Conservation (phyloP, 768 basidiomycete genomes). For the Clavaria fumosa region DNA sequence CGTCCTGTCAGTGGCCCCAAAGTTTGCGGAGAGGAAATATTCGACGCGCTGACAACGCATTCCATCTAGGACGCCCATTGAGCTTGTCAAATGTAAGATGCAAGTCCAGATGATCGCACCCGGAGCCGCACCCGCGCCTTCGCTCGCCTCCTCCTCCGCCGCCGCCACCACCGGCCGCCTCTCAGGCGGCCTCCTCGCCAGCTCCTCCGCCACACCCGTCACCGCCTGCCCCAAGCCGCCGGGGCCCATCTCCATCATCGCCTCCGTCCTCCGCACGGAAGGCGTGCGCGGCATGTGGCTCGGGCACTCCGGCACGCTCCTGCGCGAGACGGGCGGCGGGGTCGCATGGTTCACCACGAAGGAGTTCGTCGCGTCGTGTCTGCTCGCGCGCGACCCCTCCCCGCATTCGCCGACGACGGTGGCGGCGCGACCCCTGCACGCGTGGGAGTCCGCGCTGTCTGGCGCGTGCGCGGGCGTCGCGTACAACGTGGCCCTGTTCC, state of each 20-base stretch:
- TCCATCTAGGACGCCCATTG: conserved; percentile 58
- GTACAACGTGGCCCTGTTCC: conserved; percentile 75
- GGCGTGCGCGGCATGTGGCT: conserved; percentile 71
- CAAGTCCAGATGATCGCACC: conserved; percentile 68
- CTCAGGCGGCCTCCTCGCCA: conserved; percentile 54
- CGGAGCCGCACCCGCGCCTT: no score
- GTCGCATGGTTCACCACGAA: conserved; percentile 83
- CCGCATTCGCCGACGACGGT: conserved; percentile 6
- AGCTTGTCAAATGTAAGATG: conserved; percentile 87
- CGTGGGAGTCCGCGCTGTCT: conserved; percentile 66
- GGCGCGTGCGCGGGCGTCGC: conserved; percentile 69
- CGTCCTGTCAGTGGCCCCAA: conserved; percentile 48
- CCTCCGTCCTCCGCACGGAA: conserved; percentile 32
- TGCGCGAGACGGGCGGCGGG: conserved; percentile 77
- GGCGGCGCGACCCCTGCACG: conserved; percentile 21
- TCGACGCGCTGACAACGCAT: no score
- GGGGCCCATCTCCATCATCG: conserved; percentile 55
- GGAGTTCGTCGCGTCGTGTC: conserved; percentile 51
- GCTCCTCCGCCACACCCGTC: conserved; percentile 43
- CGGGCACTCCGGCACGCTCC: conserved; percentile 72
- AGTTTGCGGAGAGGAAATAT: no score
- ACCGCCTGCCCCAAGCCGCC: conserved; percentile 28
- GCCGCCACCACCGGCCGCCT: conserved; percentile 19
- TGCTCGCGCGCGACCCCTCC: conserved; percentile 30
- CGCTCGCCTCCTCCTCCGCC: conserved; percentile 8